Conservation (phyloP, 768 basidiomycete species). For the Trametes cinnabarina region DNA sequence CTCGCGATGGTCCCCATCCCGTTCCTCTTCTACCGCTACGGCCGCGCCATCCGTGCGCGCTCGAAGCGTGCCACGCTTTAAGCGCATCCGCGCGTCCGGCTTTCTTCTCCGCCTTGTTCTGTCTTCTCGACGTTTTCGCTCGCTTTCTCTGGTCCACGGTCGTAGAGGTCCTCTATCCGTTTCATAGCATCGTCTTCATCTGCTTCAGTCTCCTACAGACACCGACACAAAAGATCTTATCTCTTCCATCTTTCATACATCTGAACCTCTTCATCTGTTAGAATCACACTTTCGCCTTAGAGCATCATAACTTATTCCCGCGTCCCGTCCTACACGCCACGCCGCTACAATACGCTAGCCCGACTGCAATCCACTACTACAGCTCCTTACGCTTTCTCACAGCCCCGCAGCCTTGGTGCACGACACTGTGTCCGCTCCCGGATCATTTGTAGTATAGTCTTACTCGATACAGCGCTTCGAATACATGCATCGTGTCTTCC, state of each 20-base stretch:
- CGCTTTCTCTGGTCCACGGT: neutral
- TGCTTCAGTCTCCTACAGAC: neutral
- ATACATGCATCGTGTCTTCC: neutral
- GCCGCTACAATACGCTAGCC: neutral
- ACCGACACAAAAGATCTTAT: neutral
- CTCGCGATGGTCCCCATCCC: conserved; percentile 32
- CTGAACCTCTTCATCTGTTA: neutral
- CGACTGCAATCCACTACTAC: neutral
- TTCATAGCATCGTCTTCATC: neutral
- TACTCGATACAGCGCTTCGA: conserved; percentile 6
- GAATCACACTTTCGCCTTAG: neutral
- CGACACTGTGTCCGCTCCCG: conserved; percentile 4
- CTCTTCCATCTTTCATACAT: neutral
- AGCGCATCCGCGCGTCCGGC: neutral
- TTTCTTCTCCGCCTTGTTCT: neutral
- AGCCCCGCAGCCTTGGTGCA: neutral
- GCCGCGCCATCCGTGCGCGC: conserved; percentile 20
- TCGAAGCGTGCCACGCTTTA: conserved; percentile 25
- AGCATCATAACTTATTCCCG: conserved; percentile 6
- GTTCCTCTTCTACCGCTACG: conserved; percentile 25
- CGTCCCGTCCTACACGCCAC: neutral
- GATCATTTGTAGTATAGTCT: conserved; percentile 14
- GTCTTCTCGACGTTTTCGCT: neutral
- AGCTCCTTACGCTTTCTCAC: neutral
- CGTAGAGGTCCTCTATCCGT: neutral